Evolutionary conservation across 1,284 basidiomycete species (phyloP).

Genomic region (Apiotrichum brassicae): DNA sequence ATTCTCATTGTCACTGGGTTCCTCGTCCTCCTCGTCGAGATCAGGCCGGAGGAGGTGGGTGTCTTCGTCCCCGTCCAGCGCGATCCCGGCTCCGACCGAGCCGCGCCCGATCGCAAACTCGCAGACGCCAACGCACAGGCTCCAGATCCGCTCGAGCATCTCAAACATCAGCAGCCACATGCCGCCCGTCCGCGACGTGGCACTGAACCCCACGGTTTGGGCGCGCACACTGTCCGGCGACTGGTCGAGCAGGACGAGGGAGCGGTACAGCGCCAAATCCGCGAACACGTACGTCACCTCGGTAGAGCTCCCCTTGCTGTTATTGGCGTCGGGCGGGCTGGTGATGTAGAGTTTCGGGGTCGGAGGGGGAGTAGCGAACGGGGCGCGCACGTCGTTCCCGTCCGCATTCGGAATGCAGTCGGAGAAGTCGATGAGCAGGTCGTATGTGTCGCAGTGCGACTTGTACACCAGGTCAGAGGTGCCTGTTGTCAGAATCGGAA

Average conservation of each 20-base stretch:
- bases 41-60: constrained; percentile 21
- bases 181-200: constrained; percentile 15
- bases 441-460: constrained; percentile 33
- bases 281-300: constrained; percentile 30
- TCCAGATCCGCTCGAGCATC: constrained; percentile 31
- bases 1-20: constrained; percentile 4
- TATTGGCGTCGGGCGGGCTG: not conserved
- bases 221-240: constrained; percentile 27
- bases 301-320: constrained; percentile 4
- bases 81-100: constrained; percentile 15
- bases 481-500: constrained; percentile 24
- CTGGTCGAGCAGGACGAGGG: constrained; percentile 29
- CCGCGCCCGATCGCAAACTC: constrained; percentile 39
- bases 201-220: constrained; percentile 13
- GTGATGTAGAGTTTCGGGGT: not conserved
- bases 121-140: constrained; percentile 40
- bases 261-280: constrained; percentile 38
- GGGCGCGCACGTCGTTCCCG: constrained; percentile 11
- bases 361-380: constrained; percentile 4
- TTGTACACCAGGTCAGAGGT: constrained; percentile 40
- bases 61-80: constrained; percentile 34
- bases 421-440: constrained; percentile 42
- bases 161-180: constrained; percentile 40
- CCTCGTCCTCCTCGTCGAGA: constrained; percentile 13
- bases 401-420: constrained; percentile 10